phyloP scores from a whole-genome alignment of 768 basidiomycete genomes.

The Tricholoma hemisulphureum region DNA sequence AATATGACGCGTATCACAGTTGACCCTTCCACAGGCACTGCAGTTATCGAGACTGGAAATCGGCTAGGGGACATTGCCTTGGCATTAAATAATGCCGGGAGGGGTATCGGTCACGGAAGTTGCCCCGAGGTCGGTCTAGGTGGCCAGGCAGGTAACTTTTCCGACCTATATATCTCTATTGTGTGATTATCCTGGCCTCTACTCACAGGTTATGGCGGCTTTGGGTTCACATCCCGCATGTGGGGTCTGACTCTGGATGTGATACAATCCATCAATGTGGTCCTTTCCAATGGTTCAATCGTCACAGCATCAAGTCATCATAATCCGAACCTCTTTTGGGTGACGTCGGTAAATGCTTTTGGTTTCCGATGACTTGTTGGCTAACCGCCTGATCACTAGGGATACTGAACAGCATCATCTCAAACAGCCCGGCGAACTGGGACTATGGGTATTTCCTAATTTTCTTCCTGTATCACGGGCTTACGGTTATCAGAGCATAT shows the following conservation, averaged over 20 bases:
- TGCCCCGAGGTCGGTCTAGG: constrained; percentile 48
- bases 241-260: constrained; percentile 39
- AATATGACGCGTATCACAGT: constrained; percentile 35
- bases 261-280: constrained; percentile 28
- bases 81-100: constrained; percentile 34
- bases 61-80: constrained; percentile 15
- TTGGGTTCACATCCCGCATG: constrained; percentile 33
- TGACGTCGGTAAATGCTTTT: not conserved
- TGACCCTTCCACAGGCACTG: constrained; percentile 26
- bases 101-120: constrained; percentile 43
- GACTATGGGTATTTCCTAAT: too few relatives aligned
- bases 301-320: constrained; percentile 6
- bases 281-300: constrained; percentile 34
- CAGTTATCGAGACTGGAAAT: constrained; percentile 13
- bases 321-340: not conserved
- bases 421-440: too few relatives aligned
- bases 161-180: not conserved
- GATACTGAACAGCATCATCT: too few relatives aligned
- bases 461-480: too few relatives aligned
- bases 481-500: too few relatives aligned
- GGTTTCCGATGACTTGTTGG: constrained; percentile 18
- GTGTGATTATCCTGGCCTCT: not conserved
- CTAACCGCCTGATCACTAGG: too few relatives aligned
- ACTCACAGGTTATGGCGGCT: constrained; percentile 31
- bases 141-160: constrained; percentile 39